Conservation (phyloP, 2,329 filamentous ascomycete species). For the Ascochyta viciae-villosae region DNA sequence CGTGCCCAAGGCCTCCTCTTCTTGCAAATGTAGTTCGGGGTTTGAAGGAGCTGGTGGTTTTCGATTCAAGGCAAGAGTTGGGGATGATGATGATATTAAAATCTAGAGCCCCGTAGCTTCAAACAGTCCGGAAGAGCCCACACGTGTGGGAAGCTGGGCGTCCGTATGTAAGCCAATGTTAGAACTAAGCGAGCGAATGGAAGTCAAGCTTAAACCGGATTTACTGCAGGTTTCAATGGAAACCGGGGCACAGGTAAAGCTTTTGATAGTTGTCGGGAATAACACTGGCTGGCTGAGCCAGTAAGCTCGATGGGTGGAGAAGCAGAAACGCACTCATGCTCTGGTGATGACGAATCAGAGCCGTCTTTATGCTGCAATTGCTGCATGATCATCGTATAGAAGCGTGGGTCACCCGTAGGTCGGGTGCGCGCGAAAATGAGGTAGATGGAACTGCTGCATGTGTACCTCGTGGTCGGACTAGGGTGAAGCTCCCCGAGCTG, state of each 20-base stretch:
- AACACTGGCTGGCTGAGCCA: conserved; percentile 5
- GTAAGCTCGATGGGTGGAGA: not conserved
- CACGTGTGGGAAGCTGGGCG: conserved; percentile 6
- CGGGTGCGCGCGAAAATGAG: not conserved
- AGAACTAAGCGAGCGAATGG: conserved; percentile 14
- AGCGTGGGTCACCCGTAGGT: not conserved
- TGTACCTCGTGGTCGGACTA: conserved; percentile 11
- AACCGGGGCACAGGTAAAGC: conserved; percentile 1
- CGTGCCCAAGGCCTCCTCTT: not conserved
- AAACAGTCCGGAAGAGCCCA: conserved; percentile 7
- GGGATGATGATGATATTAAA: conserved; percentile 12
- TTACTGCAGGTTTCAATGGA: conserved; percentile 9
- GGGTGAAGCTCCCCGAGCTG: conserved; percentile 2
- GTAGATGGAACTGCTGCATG: not conserved
- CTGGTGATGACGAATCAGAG: not conserved
- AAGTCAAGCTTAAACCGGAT: conserved; percentile 5
- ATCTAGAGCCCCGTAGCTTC: conserved; percentile 13
- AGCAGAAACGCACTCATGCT: not conserved
- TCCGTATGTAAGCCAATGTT: not conserved
- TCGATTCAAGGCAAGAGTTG: not conserved
- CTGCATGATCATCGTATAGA: not conserved
- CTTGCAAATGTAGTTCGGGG: not conserved
- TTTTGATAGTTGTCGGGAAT: conserved; percentile 14
- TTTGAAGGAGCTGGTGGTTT: conserved; percentile 3
- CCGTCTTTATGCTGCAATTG: not conserved